phyloP scores from a whole-genome alignment of 2,329 filamentous ascomycete species.

The Penicillium digitatum region DNA sequence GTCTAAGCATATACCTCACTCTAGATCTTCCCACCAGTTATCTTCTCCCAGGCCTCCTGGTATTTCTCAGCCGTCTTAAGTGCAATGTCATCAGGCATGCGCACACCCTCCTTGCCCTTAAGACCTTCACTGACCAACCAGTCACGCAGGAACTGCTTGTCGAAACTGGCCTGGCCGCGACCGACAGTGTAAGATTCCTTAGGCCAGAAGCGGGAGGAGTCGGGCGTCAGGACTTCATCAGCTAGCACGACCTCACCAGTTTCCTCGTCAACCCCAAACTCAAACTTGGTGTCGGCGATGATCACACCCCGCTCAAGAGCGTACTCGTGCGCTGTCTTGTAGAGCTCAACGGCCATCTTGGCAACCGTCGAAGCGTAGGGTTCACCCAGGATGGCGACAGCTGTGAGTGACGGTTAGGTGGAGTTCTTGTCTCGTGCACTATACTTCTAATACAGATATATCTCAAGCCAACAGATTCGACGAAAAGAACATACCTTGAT shows the following conservation, averaged over 20 bases:
- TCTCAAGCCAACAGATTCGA: neutral
- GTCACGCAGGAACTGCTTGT: constrained; percentile 81
- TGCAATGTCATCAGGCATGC: constrained; percentile 68
- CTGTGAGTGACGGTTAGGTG: constrained; percentile 30
- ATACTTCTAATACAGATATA: neutral
- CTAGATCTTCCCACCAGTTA: constrained; percentile 54
- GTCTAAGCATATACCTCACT: constrained; percentile 2
- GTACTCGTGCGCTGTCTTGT: constrained; percentile 50
- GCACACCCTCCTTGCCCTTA: constrained; percentile 69
- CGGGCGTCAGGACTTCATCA: constrained; percentile 82
- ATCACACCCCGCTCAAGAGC: constrained; percentile 62
- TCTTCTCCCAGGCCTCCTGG: constrained; percentile 66
- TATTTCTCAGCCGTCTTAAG: constrained; percentile 68
- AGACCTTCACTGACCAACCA: constrained; percentile 72
- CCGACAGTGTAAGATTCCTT: constrained; percentile 68
- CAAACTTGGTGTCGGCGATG: constrained; percentile 74
- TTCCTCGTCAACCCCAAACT: constrained; percentile 65
- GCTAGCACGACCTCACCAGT: constrained; percentile 68
- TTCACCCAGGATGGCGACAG: constrained; percentile 60
- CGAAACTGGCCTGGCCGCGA: constrained; percentile 74
- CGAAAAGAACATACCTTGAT: constrained; percentile 48
- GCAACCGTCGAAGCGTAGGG: constrained; percentile 63
- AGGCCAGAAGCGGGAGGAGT: constrained; percentile 83
- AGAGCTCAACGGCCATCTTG: constrained; percentile 61
- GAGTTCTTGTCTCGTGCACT: neutral